Conservation (phyloP, 2,329 filamentous ascomycete genomes). For the Calonectria pauciramosa region DNA sequence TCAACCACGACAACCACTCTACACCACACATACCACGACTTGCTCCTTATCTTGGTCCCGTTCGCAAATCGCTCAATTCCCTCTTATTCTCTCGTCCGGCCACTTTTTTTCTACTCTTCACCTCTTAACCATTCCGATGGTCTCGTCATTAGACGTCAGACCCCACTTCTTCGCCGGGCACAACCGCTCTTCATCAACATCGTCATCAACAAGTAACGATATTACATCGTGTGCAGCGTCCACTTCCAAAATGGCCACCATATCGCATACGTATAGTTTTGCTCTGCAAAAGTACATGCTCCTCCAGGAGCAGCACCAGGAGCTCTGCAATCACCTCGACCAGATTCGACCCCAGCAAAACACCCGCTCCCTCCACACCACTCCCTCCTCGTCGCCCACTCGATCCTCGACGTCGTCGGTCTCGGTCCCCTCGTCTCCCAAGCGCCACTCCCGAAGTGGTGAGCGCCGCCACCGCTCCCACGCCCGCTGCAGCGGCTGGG, state of each 20-base stretch:
- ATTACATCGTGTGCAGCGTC: conserved; percentile 2
- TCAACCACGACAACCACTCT: not conserved
- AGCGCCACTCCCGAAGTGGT: conserved; percentile 55
- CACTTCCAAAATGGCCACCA: conserved; percentile 46
- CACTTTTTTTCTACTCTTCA: not conserved
- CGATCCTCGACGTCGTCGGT: conserved; percentile 62
- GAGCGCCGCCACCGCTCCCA: conserved; percentile 46
- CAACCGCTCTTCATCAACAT: conserved; percentile 39
- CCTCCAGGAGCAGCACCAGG: conserved; percentile 68
- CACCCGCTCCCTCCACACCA: conserved; percentile 56
- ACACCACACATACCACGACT: conserved; percentile 2
- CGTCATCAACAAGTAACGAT: conserved; percentile 35
- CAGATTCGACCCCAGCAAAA: conserved; percentile 61
- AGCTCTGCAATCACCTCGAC: conserved; percentile 65
- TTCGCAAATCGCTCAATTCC: not conserved
- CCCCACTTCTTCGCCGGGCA: conserved; percentile 44
- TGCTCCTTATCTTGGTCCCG: not conserved
- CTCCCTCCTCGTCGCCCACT: conserved; percentile 72
- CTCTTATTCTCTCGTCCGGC: not conserved
- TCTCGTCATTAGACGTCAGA: conserved; percentile 49
- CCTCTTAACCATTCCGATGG: conserved; percentile 47
- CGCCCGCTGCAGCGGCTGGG: conserved; percentile 52
- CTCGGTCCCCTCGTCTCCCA: conserved; percentile 61
- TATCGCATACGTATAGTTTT: conserved; percentile 56
- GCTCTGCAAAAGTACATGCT: conserved; percentile 68